Evolutionary conservation across 2,329 filamentous ascomycete species (phyloP).

Genomic region (Aaosphaeria pasadenensis): DNA sequence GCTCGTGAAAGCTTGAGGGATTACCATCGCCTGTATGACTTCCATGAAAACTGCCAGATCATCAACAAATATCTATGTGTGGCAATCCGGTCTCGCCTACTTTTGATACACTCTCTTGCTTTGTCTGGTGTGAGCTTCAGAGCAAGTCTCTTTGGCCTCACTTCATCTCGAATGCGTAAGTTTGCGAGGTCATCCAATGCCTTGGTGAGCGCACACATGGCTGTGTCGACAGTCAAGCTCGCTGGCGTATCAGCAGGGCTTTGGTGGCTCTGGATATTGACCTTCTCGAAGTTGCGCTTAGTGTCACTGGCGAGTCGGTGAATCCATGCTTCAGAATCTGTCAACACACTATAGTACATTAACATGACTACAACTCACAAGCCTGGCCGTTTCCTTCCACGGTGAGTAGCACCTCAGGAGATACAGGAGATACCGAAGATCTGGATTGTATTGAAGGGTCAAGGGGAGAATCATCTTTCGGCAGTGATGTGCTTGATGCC

Average conservation of each 20-base stretch:
- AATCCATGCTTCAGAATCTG: conserved; percentile 19
- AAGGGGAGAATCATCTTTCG: conserved; percentile 1
- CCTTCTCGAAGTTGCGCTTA: conserved; percentile 18
- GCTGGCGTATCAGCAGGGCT: conserved; percentile 17
- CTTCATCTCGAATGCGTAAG: conserved; percentile 17
- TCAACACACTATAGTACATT: conserved; percentile 1
- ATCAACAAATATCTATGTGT: neutral
- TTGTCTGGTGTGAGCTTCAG: conserved; percentile 15
- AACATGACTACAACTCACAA: conserved; percentile 8
- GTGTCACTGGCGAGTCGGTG: conserved; percentile 25
- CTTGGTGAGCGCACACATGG: conserved; percentile 23
- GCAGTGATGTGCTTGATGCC: conserved; percentile 11
- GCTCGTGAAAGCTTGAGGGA: neutral
- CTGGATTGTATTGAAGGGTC: neutral
- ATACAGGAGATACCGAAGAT: neutral
- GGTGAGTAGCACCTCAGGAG: neutral
- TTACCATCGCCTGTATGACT: neutral
- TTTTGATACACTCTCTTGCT: conserved; percentile 16
- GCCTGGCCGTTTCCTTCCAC: conserved; percentile 16
- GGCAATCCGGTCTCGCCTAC: conserved; percentile 1
- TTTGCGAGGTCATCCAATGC: conserved; percentile 24
- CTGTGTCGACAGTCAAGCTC: conserved; percentile 16
- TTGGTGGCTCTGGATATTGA: conserved; percentile 2
- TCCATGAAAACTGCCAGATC: too few species aligned
- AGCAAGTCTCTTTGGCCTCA: conserved; percentile 2